Base-by-base conservation (phyloP, 768 basidiomycete genomes). In the Macrocybe gigantea region DNA sequence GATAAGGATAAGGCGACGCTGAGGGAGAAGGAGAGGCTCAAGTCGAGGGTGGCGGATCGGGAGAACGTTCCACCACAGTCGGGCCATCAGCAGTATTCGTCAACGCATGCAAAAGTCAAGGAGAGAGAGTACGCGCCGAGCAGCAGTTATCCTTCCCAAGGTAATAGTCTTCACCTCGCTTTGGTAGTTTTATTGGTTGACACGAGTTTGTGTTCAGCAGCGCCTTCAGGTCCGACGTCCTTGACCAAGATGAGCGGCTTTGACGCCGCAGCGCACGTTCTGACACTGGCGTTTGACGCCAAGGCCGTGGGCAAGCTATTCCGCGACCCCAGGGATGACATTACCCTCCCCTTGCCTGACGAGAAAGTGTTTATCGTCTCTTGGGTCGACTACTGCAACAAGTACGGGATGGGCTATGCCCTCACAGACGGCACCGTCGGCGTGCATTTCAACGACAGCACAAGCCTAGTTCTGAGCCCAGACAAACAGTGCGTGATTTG, bases 321-420 rank as follows among this genome's bases (percentile, higher is more conserved):
- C 69, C 72, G 78, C 7, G 78, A 87, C 52, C 82, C 84, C 3
- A 69, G 78, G 41, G 70, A 74, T 38, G 81, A 82, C 30, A 64
- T 59, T 1, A 57, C 64, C 37, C 57, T 64, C 10, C 69, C 67
- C 33, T 56, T 90, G 2, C 75, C 74, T 0, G 75, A 82, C 12
- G 88, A 91, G 49, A 77, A 77, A 45, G 86, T 95, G 39, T 98
- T 97, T 67, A 93, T 99, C 53, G 90, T 88, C 2, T 90, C 89
- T n/a, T 98, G 96, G 96, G 88, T 98, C 37, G 96, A 98, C 64
- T 98, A 98, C 61, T 95, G 92, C 63, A 91, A 93, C 67, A 97
- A 97, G 73, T 99, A 97, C 66, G 96, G 95, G n/a, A 98, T 97
- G 90, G 96, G 95, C 1, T 98, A 96, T 64, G 92, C 93, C 3